Conservation (phyloP, 306 rosid species). For the Citrullus amarus region DNA sequence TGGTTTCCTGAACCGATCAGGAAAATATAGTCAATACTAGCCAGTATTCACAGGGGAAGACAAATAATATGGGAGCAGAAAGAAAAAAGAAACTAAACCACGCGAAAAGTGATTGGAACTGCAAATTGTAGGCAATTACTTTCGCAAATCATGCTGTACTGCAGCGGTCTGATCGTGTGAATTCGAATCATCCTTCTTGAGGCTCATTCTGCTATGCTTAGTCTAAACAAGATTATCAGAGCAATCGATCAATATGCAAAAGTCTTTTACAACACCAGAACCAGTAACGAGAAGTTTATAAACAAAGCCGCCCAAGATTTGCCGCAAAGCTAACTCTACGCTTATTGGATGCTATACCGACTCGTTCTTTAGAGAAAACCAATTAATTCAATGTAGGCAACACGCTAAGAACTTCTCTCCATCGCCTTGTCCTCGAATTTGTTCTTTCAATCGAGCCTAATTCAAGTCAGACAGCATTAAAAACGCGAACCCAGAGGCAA, state of each 20-base stretch:
- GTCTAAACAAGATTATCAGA: conserved; percentile 14
- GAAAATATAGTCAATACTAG: conserved; percentile 11
- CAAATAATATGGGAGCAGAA: background rate
- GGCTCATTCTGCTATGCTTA: conserved; percentile 52
- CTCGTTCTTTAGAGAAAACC: background rate
- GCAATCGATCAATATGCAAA: conserved; percentile 16
- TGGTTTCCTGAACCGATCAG: conserved; percentile 39
- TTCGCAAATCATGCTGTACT: conserved; percentile 31
- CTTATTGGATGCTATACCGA: background rate
- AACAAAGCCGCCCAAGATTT: background rate
- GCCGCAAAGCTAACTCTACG: background rate
- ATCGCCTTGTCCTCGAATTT: conserved; percentile 7
- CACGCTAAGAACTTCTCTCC: conserved; percentile 11
- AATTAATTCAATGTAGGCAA: conserved; percentile 11
- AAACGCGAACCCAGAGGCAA: conserved; percentile 13
- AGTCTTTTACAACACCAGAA: conserved; percentile 15
- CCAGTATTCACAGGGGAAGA: background rate
- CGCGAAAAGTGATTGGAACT: background rate
- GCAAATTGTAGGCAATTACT: conserved; percentile 30
- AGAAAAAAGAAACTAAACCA: background rate
- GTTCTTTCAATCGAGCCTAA: background rate
- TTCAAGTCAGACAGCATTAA: background rate
- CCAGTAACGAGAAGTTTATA: background rate
- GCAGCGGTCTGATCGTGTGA: conserved; percentile 26
- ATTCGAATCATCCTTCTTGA: conserved; percentile 35